Base-by-base conservation (phyloP, 192 early-diverging fungal species). In the Backusella australiensis region DNA sequence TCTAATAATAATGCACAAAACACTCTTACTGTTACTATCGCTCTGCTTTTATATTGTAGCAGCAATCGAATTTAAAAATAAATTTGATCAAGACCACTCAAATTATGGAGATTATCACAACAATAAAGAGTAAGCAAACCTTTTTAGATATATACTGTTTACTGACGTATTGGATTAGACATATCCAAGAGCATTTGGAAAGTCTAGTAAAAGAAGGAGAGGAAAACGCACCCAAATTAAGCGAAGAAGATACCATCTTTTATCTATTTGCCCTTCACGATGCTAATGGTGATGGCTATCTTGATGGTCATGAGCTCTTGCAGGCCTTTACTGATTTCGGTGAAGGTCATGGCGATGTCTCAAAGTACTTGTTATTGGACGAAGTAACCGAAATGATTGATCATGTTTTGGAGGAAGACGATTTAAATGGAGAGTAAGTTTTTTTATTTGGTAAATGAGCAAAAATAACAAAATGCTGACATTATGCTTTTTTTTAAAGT, bases 261-360 rank as follows among this genome's bases (percentile, higher is more conserved):
- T 91, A 90, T 79, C 80, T 92, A 76, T 94, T 94, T 78, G 81
- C 91, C 4, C 44, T 93, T 67, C 91, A 93, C 74, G 94, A 95
- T 73, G 73, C 77, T n/a, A 92, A 95, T 78, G 85, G 88, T 67
- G 92, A 94, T 77, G 86, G 87, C 7, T 82, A 86, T 69, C 79
- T 95, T 56, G 94, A 95, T 80, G 94, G 94, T 1, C 90, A 93
- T 75, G 94, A 95, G 74, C 84, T 95, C 21, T 83, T 90, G 49
- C 80, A 76, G 12, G 89, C 90, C 1, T 90, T 90, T 35, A 84
- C 82, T 26, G 86, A 84, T 23, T 82, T 80, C 42, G 82, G 77
- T 12, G 66, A 76, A 59, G 72, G 34, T 7, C 39, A 77, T 59
- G 73, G 82, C 0, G 83, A 82, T 26, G 52, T 81, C 6, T 67